Evolutionary conservation across 352 stramenopile genomes (phyloP).

Genomic region (Phytophthora melonis): DNA sequence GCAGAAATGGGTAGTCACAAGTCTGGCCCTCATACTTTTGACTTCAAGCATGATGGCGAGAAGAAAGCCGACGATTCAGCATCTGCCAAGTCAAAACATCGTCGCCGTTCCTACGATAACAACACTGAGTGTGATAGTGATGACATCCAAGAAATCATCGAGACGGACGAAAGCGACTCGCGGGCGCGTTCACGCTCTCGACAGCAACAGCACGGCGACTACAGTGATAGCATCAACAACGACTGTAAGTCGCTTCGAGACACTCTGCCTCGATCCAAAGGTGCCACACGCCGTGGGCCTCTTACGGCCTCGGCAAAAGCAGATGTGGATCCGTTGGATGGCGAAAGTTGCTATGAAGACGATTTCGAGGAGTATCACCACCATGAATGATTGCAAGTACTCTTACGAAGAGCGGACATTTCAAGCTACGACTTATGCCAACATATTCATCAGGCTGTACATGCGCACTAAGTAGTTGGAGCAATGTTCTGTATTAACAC

Average conservation of each 20-base stretch:
- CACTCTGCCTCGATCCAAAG: constrained; percentile 22
- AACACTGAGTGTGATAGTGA: constrained; percentile 69
- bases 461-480: not conserved
- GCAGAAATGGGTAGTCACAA: constrained; percentile 12
- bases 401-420: too few relatives aligned
- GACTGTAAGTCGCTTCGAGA: constrained; percentile 20
- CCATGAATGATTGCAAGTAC: constrained; percentile 5
- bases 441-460: not conserved
- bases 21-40: constrained; percentile 32
- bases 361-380: constrained; percentile 80
- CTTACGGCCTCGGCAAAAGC: constrained; percentile 29
- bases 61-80: constrained; percentile 4
- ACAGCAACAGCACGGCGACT: constrained; percentile 6
- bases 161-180: constrained; percentile 53
- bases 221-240: constrained; percentile 9
- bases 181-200: constrained; percentile 14
- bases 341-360: constrained; percentile 76
- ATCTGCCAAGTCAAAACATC: constrained; percentile 32
- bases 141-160: constrained; percentile 87
- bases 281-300: constrained; percentile 8
- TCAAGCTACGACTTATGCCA: not conserved
- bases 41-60: constrained; percentile 40
- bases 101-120: constrained; percentile 36
- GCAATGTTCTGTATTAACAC: not conserved
- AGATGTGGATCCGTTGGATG: constrained; percentile 50